phyloP scores from a whole-genome alignment of 768 basidiomycete species.

The Ramaria sp. region DNA sequence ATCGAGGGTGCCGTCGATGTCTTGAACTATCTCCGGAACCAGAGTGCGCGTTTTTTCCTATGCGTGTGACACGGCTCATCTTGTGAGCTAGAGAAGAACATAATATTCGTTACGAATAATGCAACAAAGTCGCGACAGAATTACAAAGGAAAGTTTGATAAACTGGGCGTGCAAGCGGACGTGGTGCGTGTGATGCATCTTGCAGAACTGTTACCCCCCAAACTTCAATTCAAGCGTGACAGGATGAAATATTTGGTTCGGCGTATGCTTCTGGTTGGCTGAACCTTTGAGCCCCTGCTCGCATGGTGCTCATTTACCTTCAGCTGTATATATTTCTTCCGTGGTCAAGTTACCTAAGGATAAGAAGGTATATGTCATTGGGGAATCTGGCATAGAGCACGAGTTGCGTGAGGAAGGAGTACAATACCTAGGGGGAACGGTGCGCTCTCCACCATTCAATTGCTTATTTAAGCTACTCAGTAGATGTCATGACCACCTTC shows the following conservation, averaged over 20 bases:
- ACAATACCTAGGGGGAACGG: slow-evolving; percentile 72
- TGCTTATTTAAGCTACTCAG: neutral
- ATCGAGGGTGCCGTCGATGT: slow-evolving; percentile 74
- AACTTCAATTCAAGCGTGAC: neutral
- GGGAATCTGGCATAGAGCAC: slow-evolving; percentile 84
- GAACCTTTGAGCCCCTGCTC: neutral
- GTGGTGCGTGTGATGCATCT: slow-evolving; percentile 39
- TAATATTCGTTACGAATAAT: slow-evolving; percentile 96
- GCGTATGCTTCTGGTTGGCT: slow-evolving; percentile 61
- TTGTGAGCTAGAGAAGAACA: slow-evolving; percentile 51
- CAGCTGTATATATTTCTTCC: slow-evolving; percentile 69
- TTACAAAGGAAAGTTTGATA: slow-evolving; percentile 89
- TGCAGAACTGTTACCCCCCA: neutral
- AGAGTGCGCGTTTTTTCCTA: slow-evolving; percentile 41
- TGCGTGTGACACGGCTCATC: neutral
- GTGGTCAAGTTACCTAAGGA: slow-evolving; percentile 81
- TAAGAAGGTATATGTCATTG: slow-evolving; percentile 94
- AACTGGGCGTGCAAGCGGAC: slow-evolving; percentile 73
- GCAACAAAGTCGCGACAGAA: slow-evolving; percentile 82
- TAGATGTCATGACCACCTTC: slow-evolving; percentile 1
- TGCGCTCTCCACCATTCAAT: slow-evolving; percentile 25
- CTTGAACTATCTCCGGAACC: slow-evolving; percentile 55
- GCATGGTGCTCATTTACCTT: neutral
- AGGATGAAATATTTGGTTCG: slow-evolving; percentile 97
- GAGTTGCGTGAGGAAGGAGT: slow-evolving; percentile 87